Evolutionary conservation across 768 basidiomycete genomes (phyloP), one percentile per base, ranked within the genome.

Genomic region (Mycena metata): DNA sequence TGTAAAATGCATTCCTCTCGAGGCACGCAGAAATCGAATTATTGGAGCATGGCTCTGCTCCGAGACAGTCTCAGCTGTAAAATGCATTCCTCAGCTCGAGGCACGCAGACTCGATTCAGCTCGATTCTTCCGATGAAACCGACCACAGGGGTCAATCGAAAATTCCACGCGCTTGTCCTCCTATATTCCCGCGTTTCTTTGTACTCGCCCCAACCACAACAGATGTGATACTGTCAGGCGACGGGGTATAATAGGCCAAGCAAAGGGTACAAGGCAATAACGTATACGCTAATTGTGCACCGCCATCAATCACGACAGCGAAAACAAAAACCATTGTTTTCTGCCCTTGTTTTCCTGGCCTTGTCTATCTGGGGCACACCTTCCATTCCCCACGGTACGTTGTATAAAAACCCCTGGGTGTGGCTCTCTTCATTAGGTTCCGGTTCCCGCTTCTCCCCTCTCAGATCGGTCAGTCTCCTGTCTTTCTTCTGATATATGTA

Each of bases 381-480:
- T 43, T 57, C 24, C 23, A 24, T n/a, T 47, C 30, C 30, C 55
- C 63, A 49, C 45, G 7, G 15, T 16, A 39, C 17, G 6, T 16
- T 8, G 19, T 43, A 50, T 50, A 58, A 42, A 66, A 42, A 19
- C 3, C 24, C 17, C 21, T n/a, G 17, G 2, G 8, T 26, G 2
- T 24, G 30, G 9, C 2, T 8, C 30, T 3, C 12, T 6, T 47
- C 19, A 16, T 17, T n/a, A 39, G 39, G 59, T 67, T 60, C 54
- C 66, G 59, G 59, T 46, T 43, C 43, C 41, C 39, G n/a, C 39
- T 39, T 39, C 30, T 45, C 50, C 30, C 24, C 52, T 56, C 54
- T 60, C 50, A 15, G 50, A 33, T 54, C 33, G n/a, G n/a, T n/a
- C n/a, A n/a, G n/a, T n/a, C n/a, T n/a, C n/a, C n/a, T n/a, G n/a